Evolutionary conservation across 306 rosid genomes (phyloP).

Genomic region (Begonia peltatifolia): DNA sequence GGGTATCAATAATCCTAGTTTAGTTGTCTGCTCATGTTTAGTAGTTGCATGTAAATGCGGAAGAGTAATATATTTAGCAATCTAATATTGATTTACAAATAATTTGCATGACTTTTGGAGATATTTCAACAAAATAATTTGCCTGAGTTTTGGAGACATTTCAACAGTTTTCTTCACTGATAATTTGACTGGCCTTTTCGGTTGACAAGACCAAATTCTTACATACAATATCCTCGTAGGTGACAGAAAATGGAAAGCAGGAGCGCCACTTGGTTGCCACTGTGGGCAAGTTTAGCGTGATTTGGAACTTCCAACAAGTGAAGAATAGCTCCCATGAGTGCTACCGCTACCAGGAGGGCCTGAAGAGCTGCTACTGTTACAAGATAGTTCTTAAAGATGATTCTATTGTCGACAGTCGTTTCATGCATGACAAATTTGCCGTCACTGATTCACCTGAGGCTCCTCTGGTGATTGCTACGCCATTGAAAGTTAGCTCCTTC

Average conservation of each 20-base stretch:
- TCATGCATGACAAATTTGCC: conserved; percentile 82
- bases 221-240: neutral
- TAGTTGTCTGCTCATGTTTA: too few relatives aligned
- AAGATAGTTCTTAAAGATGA: conserved; percentile 82
- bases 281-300: conserved; percentile 89
- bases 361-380: conserved; percentile 88
- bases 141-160: too few relatives aligned
- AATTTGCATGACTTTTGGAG: too few relatives aligned
- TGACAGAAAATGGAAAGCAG: conserved; percentile 41
- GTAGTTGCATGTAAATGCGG: too few relatives aligned
- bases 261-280: conserved; percentile 90
- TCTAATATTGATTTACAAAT: too few relatives aligned
- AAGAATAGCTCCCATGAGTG: conserved; percentile 78
- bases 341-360: conserved; percentile 67
- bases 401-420: conserved; percentile 78
- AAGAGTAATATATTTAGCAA: too few relatives aligned
- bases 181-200: too few relatives aligned
- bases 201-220: too few relatives aligned
- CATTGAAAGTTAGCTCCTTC: conserved; percentile 62
- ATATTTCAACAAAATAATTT: too few relatives aligned
- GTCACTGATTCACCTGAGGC: conserved; percentile 83
- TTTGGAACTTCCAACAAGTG: conserved; percentile 87
- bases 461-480: conserved; percentile 79
- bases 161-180: too few relatives aligned
- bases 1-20: too few relatives aligned